Evolutionary conservation across 1,284 basidiomycete species (phyloP).

Genomic region (Bjerkandera adusta): DNA sequence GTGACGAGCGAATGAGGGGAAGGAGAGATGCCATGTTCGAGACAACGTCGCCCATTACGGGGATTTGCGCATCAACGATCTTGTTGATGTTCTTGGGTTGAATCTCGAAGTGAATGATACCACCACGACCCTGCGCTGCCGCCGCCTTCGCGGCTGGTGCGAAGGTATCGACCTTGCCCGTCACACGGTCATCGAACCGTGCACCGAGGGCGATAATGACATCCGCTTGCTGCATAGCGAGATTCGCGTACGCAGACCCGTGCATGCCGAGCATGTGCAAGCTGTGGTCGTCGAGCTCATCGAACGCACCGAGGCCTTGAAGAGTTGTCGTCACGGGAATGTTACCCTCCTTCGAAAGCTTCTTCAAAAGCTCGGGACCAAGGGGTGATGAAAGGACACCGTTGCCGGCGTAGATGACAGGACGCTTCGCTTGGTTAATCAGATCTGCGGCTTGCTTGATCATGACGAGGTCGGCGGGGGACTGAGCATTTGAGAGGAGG

Average conservation of each 20-base stretch:
- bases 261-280: slow-evolving; percentile 99
- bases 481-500: slow-evolving; percentile 47
- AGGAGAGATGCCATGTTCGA: slow-evolving; percentile 82
- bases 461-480: slow-evolving; percentile 58
- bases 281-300: slow-evolving; percentile 85
- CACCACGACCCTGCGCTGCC: slow-evolving; percentile 83
- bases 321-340: slow-evolving; percentile 98
- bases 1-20: slow-evolving; percentile 67
- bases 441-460: slow-evolving; percentile 85
- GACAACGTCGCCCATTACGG: slow-evolving; percentile 92
- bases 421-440: slow-evolving; percentile 90
- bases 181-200: slow-evolving; percentile 98
- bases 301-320: slow-evolving; percentile 93
- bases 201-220: slow-evolving; percentile 96
- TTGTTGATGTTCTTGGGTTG: slow-evolving; percentile 99
- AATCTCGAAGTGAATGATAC: slow-evolving; percentile 99
- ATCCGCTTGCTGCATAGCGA: slow-evolving; percentile 97
- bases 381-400: slow-evolving; percentile 84
- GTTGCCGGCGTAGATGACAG: slow-evolving; percentile 93
- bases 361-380: slow-evolving; percentile 82
- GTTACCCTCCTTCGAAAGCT: slow-evolving; percentile 83
- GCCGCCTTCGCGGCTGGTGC: slow-evolving; percentile 90
- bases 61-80: slow-evolving; percentile 93
- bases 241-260: slow-evolving; percentile 95
- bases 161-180: slow-evolving; percentile 88